Base-by-base conservation (phyloP, 768 basidiomycete species). In the Phaeotremella fagi region DNA sequence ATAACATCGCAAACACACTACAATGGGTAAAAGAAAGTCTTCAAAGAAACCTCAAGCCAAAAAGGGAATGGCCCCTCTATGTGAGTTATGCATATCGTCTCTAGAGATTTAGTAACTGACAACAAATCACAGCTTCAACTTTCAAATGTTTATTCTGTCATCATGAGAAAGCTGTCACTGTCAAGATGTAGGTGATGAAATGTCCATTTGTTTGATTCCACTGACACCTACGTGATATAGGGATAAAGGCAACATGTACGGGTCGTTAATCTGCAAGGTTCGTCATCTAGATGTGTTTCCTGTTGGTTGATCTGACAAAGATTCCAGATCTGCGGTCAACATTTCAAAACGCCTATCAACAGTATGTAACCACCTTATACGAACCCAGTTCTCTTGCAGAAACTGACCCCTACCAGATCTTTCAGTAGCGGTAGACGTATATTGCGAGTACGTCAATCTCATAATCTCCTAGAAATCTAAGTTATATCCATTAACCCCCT, bases 371-470 rank as follows among this genome's bases (percentile, higher is more conserved):
- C 31, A 22, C 26, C 24, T 15, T 29, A 41, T 11, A 7, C 46
- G 20, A 22, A 22, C n/a, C 52, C 16, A 55, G 42, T 54, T 55
- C 45, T 41, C 38, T 41, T 41, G 22, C 7, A 55, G 50, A 24
- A 18, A 5, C 15, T 18, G 22, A 22, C 23, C 7, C 22, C 23
- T 22, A 23, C 11, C 24, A 67, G 64, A 57, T 24, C 42, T 55
- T 9, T 44, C 45, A 26, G 48, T 44, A 28, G 43, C 50, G 18
- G 46, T 60, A 15, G 70, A 64, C 53, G 50, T 61, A 86, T 94
- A 22, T 91, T 95, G 75, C 91, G 94, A 72, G 77, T 97, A 91
- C 63, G 92, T 92, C 53, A n/a, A n/a, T n/a, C n/a, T n/a, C n/a
- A n/a, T n/a, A n/a, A n/a, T n/a, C n/a, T n/a, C n/a, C n/a, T n/a